Base-by-base conservation (phyloP, 441 rosid genomes). In the Gossypium trilobum region DNA sequence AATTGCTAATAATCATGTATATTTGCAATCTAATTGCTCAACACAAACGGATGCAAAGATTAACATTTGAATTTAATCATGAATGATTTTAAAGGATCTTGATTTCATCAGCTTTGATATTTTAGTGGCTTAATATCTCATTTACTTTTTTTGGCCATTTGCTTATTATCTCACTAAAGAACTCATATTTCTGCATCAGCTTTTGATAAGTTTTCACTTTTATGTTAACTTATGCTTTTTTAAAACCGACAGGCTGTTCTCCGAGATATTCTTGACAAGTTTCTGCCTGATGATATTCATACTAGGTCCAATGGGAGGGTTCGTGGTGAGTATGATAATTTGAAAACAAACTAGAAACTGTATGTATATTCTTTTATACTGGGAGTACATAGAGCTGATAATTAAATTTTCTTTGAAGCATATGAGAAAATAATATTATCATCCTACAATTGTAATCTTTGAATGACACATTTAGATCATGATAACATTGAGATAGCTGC, bases 251-350 rank as follows among this genome's bases (percentile, higher is more conserved):
- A 92, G 97, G 97, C 95, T 75, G 87, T 94, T 65, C 97, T 90
- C 10, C 85, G 87, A 72, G 90, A 89, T n/a, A 80, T 90, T 56
- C 88, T 94, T 74, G 85, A 88, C 50, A 81, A 80, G 73, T 86
- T 85, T 77, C 86, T 92, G 54, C 99, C 97, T 8, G 89, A 85
- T 75, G 97, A 94, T 85, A 85, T 76, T 76, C 99, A 92, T 76
- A 85, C 83, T 44, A 84, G 89, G 81, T 89, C 85, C 79, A 94
- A 78, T 60, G 96, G 99, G 68, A 90, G 96, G 82, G 88, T 92
- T 82, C 94, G 99, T 52, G 89, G 97, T 94, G 72, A 81, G 91
- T 71, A 68, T 50, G 44, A 16, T 68, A 16, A 33, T 14, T 27
- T 14, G 33, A 25, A 67, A 27, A 1, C 23, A 50, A 50, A 68